Conservation (phyloP, 2,329 filamentous ascomycete species). For the Colletotrichum caudatum region DNA sequence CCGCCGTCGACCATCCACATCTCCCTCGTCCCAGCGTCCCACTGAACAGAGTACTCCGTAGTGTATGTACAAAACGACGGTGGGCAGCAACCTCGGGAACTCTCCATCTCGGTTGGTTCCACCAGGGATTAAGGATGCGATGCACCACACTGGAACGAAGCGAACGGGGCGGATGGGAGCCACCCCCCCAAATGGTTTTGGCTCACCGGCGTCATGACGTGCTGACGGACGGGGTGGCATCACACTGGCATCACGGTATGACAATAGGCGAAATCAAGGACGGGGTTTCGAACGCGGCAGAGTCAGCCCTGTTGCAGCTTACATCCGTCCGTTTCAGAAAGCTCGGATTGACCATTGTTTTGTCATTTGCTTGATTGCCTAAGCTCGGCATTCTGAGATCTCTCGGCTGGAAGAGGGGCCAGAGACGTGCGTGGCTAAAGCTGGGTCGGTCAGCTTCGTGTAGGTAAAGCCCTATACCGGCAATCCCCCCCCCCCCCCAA, state of each 20-base stretch:
- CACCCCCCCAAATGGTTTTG: background rate
- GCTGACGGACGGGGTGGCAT: background rate
- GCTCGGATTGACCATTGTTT: background rate
- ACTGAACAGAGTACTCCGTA: slow-evolving; percentile 3
- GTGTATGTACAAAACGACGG: background rate
- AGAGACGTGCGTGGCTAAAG: background rate
- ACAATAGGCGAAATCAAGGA: background rate
- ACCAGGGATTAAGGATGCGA: background rate
- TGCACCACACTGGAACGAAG: no score
- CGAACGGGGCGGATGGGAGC: background rate
- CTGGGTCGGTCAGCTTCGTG: slow-evolving; percentile 8
- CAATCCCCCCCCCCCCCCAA: slow-evolving; percentile 23
- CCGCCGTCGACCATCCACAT: background rate
- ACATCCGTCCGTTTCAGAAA: slow-evolving; percentile 1
- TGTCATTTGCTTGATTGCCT: background rate
- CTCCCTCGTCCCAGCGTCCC: background rate
- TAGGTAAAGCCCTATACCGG: background rate
- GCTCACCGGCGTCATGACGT: no score
- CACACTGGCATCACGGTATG: background rate
- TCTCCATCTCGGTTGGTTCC: slow-evolving; percentile 18
- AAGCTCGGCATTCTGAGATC: background rate
- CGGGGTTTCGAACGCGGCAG: background rate
- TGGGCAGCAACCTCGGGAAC: background rate
- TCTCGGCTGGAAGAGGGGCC: background rate
- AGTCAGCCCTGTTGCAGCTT: background rate